Conservation (phyloP, 2,329 filamentous ascomycete genomes). For the Mycocentrospora acerina region DNA sequence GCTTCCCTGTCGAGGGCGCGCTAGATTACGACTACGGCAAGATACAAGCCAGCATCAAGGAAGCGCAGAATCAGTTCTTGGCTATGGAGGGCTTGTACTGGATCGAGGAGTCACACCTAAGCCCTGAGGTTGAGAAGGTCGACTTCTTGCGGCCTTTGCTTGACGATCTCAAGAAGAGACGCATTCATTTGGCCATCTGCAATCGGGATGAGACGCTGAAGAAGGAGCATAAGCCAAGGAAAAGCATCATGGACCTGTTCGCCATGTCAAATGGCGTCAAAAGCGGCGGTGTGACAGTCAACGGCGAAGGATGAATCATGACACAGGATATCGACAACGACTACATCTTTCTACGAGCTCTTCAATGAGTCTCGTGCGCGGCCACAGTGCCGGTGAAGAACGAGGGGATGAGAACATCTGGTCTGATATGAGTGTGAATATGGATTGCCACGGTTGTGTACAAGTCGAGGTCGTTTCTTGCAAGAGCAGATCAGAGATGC, state of each 20-base stretch:
- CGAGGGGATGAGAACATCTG: too few species aligned
- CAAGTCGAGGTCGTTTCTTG: too few species aligned
- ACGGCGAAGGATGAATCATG: slow-evolving; percentile 28
- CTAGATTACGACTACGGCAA: slow-evolving; percentile 40
- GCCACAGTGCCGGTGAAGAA: too few species aligned
- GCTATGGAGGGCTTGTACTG: slow-evolving; percentile 43
- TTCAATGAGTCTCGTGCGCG: too few species aligned
- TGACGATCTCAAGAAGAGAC: slow-evolving; percentile 30
- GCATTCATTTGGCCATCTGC: slow-evolving; percentile 24
- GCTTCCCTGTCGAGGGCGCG: slow-evolving; percentile 42
- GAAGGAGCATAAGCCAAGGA: slow-evolving; percentile 34
- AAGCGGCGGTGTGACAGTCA: slow-evolving; percentile 23
- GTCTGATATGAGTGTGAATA: too few species aligned
- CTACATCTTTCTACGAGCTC: too few species aligned
- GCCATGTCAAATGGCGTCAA: slow-evolving; percentile 26
- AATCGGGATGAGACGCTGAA: slow-evolving; percentile 17
- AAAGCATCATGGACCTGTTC: slow-evolving; percentile 40
- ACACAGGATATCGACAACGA: too few species aligned
- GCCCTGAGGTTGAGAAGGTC: slow-evolving; percentile 32
- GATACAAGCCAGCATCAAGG: slow-evolving; percentile 39
- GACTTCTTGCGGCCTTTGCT: slow-evolving; percentile 31
- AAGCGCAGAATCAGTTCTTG: slow-evolving; percentile 39
- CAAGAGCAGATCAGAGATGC: too few species aligned
- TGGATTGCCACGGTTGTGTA: too few species aligned
- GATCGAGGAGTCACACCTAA: slow-evolving; percentile 34